Evolutionary conservation across 2,329 filamentous ascomycete genomes (phyloP), one percentile per base, ranked within the genome.

Genomic region (Fusarium tjaetaba): DNA sequence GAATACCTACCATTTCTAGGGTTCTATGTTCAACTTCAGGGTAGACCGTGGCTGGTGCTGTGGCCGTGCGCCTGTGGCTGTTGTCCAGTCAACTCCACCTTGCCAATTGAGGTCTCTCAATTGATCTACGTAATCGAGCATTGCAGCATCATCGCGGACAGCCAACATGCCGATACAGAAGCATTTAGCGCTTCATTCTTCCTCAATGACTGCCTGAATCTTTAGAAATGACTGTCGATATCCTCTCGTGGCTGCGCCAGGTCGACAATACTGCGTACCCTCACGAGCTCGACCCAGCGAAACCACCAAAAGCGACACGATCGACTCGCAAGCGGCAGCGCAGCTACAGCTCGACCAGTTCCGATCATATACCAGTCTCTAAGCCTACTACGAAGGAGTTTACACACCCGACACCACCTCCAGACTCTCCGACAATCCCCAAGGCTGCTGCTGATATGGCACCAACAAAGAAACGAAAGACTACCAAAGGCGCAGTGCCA

Each of bases 151-250:
- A 7, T 22, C 9, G 3, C 14, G 4, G 45, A 28, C 11, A 11
- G 4, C 13, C n/a, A 16, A 30, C 6, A 63, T 56, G 42, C 2
- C 8, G 14, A 24, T 20, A 4, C 15, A 3, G 8, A 3, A 30
- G 16, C 11, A 24, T 1, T 28, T 5, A 2, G 13, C 15, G 26
- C 20, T n/a, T 16, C 16, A 3, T 14, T 2, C 0, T 41, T 0
- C 8, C 36, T 4, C 4, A 2, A 4, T 0, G 18, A 18, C 5
- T 4, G 5, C 1, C 5, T 24, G 1, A 30, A 9, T 6, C 11
- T 20, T 14, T 15, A 26, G 16, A 32, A 34, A 63, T 59, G 32
- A 9, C n/a, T 42, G 7, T 53, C 2, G 20, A 43, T 5, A 26
- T 70, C 11, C 22, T 38, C 7, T 39, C 28, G 22, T 64, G 28